Base-by-base conservation (phyloP, 2,329 filamentous ascomycete genomes). In the Calonectria pauciramosa region DNA sequence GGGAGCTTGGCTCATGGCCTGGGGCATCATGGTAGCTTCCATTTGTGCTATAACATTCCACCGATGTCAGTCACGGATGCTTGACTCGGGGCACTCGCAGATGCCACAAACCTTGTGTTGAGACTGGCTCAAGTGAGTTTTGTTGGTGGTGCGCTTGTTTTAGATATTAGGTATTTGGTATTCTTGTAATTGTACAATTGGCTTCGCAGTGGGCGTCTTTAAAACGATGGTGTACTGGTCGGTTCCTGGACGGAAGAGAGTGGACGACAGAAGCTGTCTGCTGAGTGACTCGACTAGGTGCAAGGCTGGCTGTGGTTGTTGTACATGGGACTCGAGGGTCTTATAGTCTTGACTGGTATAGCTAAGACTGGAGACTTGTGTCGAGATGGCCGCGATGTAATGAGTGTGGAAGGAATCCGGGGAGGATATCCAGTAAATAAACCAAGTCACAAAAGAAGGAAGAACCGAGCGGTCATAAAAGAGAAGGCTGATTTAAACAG, bases 1-100 rank as follows among this genome's bases (percentile, higher is more conserved):
- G 73, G 94, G 89, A 78, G 93, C 91, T 86, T 94, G 93, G 75
- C 90, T 92, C 89, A 94, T 91, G 82, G 90, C 85, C 85, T 90
- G 91, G 82, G 86, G 83, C 87, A 91, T 89, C 87, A 90, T 87
- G 77, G 85, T 89, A 81, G 91, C 85, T 82, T 95, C 93, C 94
- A 95, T 95, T 88, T 86, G 85, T 84, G 78, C 68, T 78, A 38
- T 68, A 54, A 11, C 68, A 56, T 73, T 56, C 18, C 54, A 63
- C 34, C 71, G 52, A 60, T 70, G 75, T 78, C 74, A 80, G 79
- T 75, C 75, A 76, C 49, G 64, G 64, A 36, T 47, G 49, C 59
- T 56, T 69, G 36, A 52, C 23, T 64, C 36, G 36, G 54, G 28
- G 68, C 36, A 77, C 73, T 76, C 69, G 49, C 44, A 70, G 69